Conservation (phyloP, 306 rosid species). For the Casuarina cunninghamiana region DNA sequence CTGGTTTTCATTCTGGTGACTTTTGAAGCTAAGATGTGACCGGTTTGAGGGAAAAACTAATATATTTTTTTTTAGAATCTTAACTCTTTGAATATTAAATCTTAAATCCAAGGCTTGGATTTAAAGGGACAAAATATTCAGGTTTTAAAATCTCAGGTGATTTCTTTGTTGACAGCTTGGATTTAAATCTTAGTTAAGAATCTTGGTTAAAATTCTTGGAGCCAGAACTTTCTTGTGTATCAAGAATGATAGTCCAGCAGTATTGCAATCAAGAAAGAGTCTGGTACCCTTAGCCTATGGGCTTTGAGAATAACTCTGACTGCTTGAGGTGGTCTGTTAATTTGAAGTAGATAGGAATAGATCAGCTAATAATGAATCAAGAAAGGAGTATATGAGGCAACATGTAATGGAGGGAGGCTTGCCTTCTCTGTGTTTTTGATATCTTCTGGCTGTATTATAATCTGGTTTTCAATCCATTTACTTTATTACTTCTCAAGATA, state of each 20-base stretch:
- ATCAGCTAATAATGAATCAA: not conserved
- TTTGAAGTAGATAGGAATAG: not conserved
- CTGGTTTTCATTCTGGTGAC: not conserved
- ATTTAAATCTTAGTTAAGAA: not conserved
- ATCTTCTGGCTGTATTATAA: too few relatives aligned
- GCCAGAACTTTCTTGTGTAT: not conserved
- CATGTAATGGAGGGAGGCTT: not conserved
- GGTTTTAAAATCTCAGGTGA: not conserved
- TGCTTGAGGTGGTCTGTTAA: not conserved
- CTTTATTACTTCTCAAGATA: not conserved
- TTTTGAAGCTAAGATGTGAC: not conserved
- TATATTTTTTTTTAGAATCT: too few relatives aligned
- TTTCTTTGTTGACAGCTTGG: not conserved
- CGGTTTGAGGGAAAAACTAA: too few relatives aligned
- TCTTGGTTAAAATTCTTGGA: not conserved
- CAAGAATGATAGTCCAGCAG: not conserved
- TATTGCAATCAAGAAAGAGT: not conserved
- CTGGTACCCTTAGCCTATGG: not conserved
- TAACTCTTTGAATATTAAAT: too few relatives aligned
- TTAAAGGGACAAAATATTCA: not conserved
- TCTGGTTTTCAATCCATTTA: not conserved
- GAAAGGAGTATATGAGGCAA: not conserved
- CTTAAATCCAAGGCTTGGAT: too few relatives aligned
- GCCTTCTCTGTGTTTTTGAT: not conserved
- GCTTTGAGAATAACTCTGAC: not conserved